Evolutionary conservation across 1,139 yeast genomes (phyloP).

Genomic region (Kluyveromyces sp.): DNA sequence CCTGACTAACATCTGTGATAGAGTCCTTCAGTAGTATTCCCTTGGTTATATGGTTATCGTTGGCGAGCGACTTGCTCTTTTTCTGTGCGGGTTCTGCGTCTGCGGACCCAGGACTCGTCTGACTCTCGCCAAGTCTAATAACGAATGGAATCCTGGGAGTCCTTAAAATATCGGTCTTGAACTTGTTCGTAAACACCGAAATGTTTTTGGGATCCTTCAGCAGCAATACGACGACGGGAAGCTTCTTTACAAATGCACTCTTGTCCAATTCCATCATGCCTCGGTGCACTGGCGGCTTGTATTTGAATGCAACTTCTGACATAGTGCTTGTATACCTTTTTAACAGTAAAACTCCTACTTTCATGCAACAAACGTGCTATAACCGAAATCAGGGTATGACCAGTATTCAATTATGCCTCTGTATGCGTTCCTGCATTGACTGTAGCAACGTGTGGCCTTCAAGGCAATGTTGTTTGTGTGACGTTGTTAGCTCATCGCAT

Average conservation of each 20-base stretch:
- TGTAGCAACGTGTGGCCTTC: too few relatives aligned
- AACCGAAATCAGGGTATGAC: background rate
- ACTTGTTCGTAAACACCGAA: slow-evolving; percentile 42
- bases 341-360: background rate
- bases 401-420: background rate
- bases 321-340: background rate
- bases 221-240: slow-evolving; percentile 58
- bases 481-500: background rate
- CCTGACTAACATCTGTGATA: slow-evolving; percentile 37
- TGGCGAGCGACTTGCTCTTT: slow-evolving; percentile 16
- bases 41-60: slow-evolving; percentile 36
- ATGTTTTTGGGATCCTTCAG: slow-evolving; percentile 62
- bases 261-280: slow-evolving; percentile 62
- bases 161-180: slow-evolving; percentile 50
- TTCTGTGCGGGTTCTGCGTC: slow-evolving; percentile 11
- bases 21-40: slow-evolving; percentile 60
- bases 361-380: background rate
- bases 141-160: slow-evolving; percentile 63
- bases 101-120: slow-evolving; percentile 9
- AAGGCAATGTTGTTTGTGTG: too few relatives aligned
- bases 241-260: slow-evolving; percentile 47
- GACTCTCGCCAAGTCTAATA: slow-evolving; percentile 37
- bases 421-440: too few relatives aligned
- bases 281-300: slow-evolving; percentile 59
- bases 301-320: slow-evolving; percentile 6